Evolutionary conservation across 495 filamentous ascomycete species (phyloP).

Genomic region (Penicillium lagena): DNA sequence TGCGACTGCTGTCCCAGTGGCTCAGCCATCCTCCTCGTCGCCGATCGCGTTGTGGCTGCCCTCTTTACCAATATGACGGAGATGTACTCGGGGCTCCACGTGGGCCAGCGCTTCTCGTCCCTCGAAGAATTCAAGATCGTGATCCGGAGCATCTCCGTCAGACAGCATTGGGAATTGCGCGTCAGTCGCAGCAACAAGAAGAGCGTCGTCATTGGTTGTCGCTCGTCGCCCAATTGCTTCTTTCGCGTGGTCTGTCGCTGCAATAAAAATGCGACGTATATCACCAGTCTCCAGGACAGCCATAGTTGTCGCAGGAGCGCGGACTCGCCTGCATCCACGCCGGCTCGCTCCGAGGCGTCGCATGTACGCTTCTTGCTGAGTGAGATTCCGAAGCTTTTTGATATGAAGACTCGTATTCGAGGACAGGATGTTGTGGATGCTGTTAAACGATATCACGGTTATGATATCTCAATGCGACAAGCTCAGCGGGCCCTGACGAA

Average conservation of each 20-base stretch:
- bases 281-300: conserved; percentile 39
- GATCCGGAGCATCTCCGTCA: conserved; percentile 39
- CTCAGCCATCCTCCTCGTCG: conserved; percentile 6
- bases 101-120: conserved; percentile 38
- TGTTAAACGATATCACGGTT: conserved; percentile 42
- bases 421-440: conserved; percentile 37
- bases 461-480: conserved; percentile 41
- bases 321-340: conserved; percentile 26
- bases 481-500: conserved; percentile 39
- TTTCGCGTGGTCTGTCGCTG: conserved; percentile 42
- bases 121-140: conserved; percentile 39
- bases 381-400: conserved; percentile 43
- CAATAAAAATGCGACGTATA: conserved; percentile 42
- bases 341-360: conserved; percentile 41
- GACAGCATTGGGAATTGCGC: conserved; percentile 43
- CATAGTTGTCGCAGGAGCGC: conserved; percentile 35
- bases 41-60: neutral
- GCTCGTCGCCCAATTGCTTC: conserved; percentile 35
- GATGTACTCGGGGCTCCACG: conserved; percentile 39
- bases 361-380: conserved; percentile 39
- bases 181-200: conserved; percentile 43
- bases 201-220: conserved; percentile 41
- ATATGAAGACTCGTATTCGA: conserved; percentile 34
- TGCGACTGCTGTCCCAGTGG: conserved; percentile 13
- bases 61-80: conserved; percentile 29